Evolutionary conservation across 306 rosid species (phyloP), one percentile per base, ranked within the genome.

Genomic region (Lathyrus sativus): DNA sequence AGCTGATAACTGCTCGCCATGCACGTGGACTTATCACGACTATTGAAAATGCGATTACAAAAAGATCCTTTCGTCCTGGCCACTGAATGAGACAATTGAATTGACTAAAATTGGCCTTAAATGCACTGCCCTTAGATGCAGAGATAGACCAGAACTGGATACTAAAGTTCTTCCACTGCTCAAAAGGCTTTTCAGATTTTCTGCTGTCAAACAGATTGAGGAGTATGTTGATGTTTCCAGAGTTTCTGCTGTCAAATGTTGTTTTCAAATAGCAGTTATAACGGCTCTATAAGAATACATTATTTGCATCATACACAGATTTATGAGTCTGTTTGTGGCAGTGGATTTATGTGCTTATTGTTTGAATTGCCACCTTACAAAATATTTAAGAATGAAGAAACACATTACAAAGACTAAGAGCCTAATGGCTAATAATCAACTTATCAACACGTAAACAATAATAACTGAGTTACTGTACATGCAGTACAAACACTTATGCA

Each of bases 81-180:
- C 98, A 45, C 76, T 85, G 13, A 65, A 72, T 60, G 93, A 93
- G 78, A 74, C 98, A 26, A 68, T 81, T 58, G 95, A 88, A 67
- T 76, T 93, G 71, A 91, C 89, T 60, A 81, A 60, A 67, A 45
- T 90, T 24, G 98, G 85, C 7, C 78, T 93, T 35, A 77, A 64
- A 74, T 93, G 98, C 77, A 73, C 83, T 2, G 83, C 88, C 41
- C 96, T 90, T 63, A 82, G 95, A 78, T 93, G 98, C 86, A 83
- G 96, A 72, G 98, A 93, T 74, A 90, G 98, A 80, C 97, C 98
- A 22, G 96, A 93, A 70, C 96, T 93, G 65, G 95, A 88, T 38
- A 75, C 89, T 65, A 95, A 90, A 86, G 87, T 93, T 82, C 79
- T 93, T 70, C 98, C 98, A 1, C 73, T 85, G 22, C 91, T 93